These are phyloP conservation scores for Sonneratia alba DNA, from an alignment of 345 rosid species.

Conservation along the genomic window DNA sequence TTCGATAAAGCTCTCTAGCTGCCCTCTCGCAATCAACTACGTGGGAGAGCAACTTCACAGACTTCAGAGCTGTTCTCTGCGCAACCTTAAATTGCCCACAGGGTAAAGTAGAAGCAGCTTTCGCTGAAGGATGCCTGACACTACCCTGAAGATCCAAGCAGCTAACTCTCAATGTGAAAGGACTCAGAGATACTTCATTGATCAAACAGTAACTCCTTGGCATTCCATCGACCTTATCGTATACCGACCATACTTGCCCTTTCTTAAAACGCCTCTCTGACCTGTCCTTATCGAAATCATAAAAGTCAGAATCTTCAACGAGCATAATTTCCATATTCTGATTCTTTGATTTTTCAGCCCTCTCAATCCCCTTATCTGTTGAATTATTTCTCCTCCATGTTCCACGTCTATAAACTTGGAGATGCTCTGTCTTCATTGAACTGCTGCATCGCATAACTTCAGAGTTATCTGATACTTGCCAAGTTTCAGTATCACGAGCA, in stretches of 20 bases:
- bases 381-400: not conserved
- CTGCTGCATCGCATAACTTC: slow-evolving; percentile 12
- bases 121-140: slow-evolving; percentile 39
- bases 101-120: slow-evolving; percentile 33
- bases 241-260: slow-evolving; percentile 83
- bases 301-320: slow-evolving; percentile 43
- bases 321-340: slow-evolving; percentile 21
- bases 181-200: slow-evolving; percentile 60
- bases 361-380: slow-evolving; percentile 4
- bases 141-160: slow-evolving; percentile 52
- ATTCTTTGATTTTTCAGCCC: slow-evolving; percentile 12
- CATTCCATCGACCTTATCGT: slow-evolving; percentile 48
- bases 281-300: slow-evolving; percentile 58
- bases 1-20: slow-evolving; percentile 60
- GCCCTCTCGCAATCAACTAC: slow-evolving; percentile 67
- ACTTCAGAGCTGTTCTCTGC: slow-evolving; percentile 27
- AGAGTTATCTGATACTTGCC: slow-evolving; percentile 19
- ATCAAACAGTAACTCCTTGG: slow-evolving; percentile 77
- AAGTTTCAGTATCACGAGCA: slow-evolving; percentile 13
- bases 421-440: slow-evolving; percentile 13
- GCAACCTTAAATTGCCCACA: slow-evolving; percentile 66
- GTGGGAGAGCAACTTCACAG: slow-evolving; percentile 61
- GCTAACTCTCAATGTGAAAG: slow-evolving; percentile 60
- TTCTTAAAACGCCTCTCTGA: slow-evolving; percentile 52
- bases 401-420: slow-evolving; percentile 7